A percentile compares a stretch with the other conserved stretches of the same genome.
These are phyloP conservation scores for Haplosporangium gracile DNA, from an alignment of 192 early-diverging fungal genomes.

Conservation along the genomic window DNA sequence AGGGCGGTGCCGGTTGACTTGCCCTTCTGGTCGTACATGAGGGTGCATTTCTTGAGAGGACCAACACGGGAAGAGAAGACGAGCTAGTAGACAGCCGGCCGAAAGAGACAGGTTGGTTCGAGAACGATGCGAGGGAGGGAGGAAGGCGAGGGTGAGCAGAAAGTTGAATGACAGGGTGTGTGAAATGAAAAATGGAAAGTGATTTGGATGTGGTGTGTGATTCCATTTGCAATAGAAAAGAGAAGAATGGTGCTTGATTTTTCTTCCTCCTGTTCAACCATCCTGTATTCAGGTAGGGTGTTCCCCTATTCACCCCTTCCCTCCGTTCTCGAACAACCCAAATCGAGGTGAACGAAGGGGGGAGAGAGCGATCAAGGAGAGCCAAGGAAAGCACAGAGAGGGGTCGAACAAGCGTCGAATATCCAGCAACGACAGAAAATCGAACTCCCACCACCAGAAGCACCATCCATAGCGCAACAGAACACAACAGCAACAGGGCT, in stretches of 20 bases:
- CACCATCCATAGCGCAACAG: not conserved
- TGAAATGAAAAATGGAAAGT: not conserved
- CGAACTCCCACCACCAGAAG: not conserved
- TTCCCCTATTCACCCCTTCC: not conserved
- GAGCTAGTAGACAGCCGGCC: slow-evolving; percentile 6
- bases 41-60: slow-evolving; percentile 56
- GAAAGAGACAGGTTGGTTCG: not conserved
- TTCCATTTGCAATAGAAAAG: not conserved
- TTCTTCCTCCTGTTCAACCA: not conserved
- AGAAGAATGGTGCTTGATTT: not conserved
- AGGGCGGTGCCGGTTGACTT: slow-evolving; percentile 58
- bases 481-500: not conserved
- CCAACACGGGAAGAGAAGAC: slow-evolving; percentile 53
- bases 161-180: not conserved
- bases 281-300: not conserved
- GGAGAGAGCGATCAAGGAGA: not conserved
- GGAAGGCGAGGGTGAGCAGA: slow-evolving; percentile 7
- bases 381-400: not conserved
- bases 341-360: not conserved
- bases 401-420: not conserved
- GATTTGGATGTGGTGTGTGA: not conserved
- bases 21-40: slow-evolving; percentile 61
- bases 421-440: not conserved
- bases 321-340: not conserved
- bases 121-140: not conserved